Evolutionary conservation across 2,329 filamentous ascomycete species (phyloP).

Genomic region (Fusarium sp.): DNA sequence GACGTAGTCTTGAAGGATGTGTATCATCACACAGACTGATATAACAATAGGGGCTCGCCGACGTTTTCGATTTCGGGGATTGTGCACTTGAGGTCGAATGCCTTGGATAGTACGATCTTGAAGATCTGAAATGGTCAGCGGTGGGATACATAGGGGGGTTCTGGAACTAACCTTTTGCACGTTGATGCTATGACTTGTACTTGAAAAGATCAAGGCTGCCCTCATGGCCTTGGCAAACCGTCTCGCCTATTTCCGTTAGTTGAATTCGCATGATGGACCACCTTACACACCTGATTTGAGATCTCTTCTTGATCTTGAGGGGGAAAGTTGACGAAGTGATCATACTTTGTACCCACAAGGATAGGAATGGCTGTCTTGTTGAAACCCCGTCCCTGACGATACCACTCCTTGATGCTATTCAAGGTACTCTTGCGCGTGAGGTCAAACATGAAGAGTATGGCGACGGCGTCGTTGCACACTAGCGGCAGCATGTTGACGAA

Average conservation of each 20-base stretch:
- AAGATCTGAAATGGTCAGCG: slow-evolving; percentile 77
- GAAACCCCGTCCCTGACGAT: slow-evolving; percentile 95
- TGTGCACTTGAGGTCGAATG: slow-evolving; percentile 98
- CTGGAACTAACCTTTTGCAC: slow-evolving; percentile 83
- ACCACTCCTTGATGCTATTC: slow-evolving; percentile 99
- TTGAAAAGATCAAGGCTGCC: slow-evolving; percentile 96
- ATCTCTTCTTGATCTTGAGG: slow-evolving; percentile 98
- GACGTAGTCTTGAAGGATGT: not conserved
- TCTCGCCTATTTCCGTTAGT: slow-evolving; percentile 73
- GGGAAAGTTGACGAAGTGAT: slow-evolving; percentile 99
- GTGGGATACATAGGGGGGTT: too few relatives aligned
- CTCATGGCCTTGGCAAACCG: slow-evolving; percentile 99
- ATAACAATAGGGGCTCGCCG: slow-evolving; percentile 93
- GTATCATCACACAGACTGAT: slow-evolving; percentile 69
- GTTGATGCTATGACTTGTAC: slow-evolving; percentile 99
- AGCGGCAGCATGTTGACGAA: slow-evolving; percentile 99
- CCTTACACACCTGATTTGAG: slow-evolving; percentile 82
- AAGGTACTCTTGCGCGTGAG: slow-evolving; percentile 97
- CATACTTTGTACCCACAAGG: slow-evolving; percentile 96
- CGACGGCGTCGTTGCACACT: slow-evolving; percentile 99
- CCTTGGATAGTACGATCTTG: slow-evolving; percentile 98
- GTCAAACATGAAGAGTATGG: slow-evolving; percentile 99
- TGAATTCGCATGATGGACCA: not conserved
- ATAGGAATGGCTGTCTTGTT: slow-evolving; percentile 99
- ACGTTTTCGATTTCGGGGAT: slow-evolving; percentile 99